Conservation (phyloP, 2,329 filamentous ascomycete genomes). For the Chaetomiaceae sp. region DNA sequence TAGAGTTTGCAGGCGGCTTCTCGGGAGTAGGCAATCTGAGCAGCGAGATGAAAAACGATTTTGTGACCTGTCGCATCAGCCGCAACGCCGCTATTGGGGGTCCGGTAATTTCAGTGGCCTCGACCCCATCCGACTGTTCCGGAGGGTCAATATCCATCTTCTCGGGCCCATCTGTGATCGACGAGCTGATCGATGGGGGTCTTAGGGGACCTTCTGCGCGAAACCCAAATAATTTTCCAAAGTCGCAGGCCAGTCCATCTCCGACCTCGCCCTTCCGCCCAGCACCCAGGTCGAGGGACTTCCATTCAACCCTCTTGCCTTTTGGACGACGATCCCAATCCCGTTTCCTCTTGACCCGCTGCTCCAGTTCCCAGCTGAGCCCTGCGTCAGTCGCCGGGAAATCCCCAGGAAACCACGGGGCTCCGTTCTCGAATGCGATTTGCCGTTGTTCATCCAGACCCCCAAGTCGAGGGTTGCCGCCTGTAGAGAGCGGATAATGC, state of each 20-base stretch:
- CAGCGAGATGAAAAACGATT: slow-evolving; percentile 35
- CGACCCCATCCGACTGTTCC: slow-evolving; percentile 17
- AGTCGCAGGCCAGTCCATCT: slow-evolving; percentile 77
- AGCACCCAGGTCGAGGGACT: slow-evolving; percentile 67
- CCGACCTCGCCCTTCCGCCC: slow-evolving; percentile 79
- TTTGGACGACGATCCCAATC: slow-evolving; percentile 76
- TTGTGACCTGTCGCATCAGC: slow-evolving; percentile 37
- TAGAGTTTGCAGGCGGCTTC: slow-evolving; percentile 34
- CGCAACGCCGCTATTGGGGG: slow-evolving; percentile 21
- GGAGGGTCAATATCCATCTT: slow-evolving; percentile 23
- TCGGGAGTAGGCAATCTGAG: slow-evolving; percentile 25
- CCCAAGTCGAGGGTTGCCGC: slow-evolving; percentile 76
- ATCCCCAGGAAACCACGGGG: slow-evolving; percentile 84
- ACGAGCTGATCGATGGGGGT: slow-evolving; percentile 9
- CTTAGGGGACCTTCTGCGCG: slow-evolving; percentile 17
- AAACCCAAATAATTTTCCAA: slow-evolving; percentile 60
- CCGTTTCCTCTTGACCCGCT: slow-evolving; percentile 54
- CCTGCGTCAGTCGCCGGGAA: slow-evolving; percentile 76
- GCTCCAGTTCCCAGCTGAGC: slow-evolving; percentile 67
- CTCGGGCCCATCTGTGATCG: slow-evolving; percentile 20
- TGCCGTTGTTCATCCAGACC: slow-evolving; percentile 77
- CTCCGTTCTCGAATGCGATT: slow-evolving; percentile 71
- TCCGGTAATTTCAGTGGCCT: not conserved
- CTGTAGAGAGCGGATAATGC: slow-evolving; percentile 73
- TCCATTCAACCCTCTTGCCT: slow-evolving; percentile 74